These are phyloP conservation scores for Clavispora carvajalis DNA, from an alignment of 805 yeast species.

Conservation along the genomic window DNA sequence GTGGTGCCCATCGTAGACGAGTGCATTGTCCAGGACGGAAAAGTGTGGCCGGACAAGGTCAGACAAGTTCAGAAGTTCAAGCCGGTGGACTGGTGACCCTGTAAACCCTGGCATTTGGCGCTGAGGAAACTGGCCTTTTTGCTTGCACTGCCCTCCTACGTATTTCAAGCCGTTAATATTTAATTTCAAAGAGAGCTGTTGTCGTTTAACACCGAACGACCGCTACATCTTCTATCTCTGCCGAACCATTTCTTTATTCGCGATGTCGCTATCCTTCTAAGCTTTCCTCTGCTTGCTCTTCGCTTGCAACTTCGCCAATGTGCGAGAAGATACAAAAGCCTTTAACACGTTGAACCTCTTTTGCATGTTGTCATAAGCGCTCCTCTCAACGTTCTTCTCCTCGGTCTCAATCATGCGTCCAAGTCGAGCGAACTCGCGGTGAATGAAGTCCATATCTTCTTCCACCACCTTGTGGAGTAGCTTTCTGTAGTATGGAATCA, in stretches of 20 bases:
- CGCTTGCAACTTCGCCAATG: not conserved
- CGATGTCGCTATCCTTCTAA: too few species aligned
- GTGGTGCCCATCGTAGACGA: conserved; percentile 71
- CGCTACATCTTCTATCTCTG: too few species aligned
- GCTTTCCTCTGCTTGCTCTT: not conserved
- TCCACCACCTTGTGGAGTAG: conserved; percentile 39
- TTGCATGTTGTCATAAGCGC: conserved; percentile 47
- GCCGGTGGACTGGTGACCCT: conserved; percentile 46
- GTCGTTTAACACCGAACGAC: too few species aligned
- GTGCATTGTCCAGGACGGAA: conserved; percentile 61
- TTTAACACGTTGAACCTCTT: conserved; percentile 48
- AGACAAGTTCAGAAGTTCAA: conserved; percentile 54
- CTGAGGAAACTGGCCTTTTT: too few species aligned
- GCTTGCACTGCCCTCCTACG: too few species aligned
- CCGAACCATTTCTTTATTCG: too few species aligned
- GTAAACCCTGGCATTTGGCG: too few species aligned
- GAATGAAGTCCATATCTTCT: conserved; percentile 41
- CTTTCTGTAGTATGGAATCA: conserved; percentile 44
- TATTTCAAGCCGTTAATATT: too few species aligned
- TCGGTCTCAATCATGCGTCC: conserved; percentile 33
- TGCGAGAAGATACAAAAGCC: conserved; percentile 1
- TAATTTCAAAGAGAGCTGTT: too few species aligned
- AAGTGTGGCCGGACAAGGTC: conserved; percentile 66
- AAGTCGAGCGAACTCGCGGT: conserved; percentile 44
- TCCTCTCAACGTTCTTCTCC: conserved; percentile 28